A percentile compares a stretch with the other conserved stretches of the same genome.
These are phyloP conservation scores for Pseudogymnoascus sp. DNA, from an alignment of 2,329 filamentous ascomycete species.

Conservation along the genomic window DNA sequence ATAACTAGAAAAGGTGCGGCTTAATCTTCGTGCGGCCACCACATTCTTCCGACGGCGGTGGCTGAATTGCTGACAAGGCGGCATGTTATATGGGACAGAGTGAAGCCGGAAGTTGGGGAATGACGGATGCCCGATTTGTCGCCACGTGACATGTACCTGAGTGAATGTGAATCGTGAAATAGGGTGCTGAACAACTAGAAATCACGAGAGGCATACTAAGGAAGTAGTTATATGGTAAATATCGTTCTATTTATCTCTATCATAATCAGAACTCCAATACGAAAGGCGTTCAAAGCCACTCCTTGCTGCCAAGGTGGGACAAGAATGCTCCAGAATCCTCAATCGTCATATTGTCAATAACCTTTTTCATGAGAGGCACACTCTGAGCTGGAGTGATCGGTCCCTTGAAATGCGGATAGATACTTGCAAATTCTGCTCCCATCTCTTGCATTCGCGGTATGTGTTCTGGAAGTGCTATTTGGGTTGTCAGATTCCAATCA, in stretches of 20 bases:
- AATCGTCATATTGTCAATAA: conserved; percentile 18
- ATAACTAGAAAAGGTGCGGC: no score
- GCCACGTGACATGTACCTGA: no score
- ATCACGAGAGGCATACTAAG: neutral
- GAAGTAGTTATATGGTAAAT: neutral
- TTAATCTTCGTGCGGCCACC: no score
- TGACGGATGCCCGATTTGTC: no score
- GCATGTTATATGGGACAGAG: no score
- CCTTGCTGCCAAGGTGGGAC: conserved; percentile 17
- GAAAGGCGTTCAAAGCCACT: conserved; percentile 15
- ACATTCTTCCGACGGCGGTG: no score
- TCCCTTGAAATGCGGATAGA: conserved; percentile 16
- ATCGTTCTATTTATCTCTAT: neutral
- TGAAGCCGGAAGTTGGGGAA: no score
- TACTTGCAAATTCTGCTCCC: neutral
- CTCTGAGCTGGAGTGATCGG: conserved; percentile 15
- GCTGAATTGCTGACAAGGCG: neutral
- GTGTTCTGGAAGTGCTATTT: conserved; percentile 1
- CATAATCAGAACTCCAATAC: neutral
- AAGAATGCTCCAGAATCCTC: conserved; percentile 19
- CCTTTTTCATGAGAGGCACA: conserved; percentile 16
- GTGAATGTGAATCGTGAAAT: no score
- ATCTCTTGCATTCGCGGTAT: conserved; percentile 3
- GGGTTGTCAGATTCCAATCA: neutral
- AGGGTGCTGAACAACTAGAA: neutral